These are phyloP conservation scores for Coprinopsis cinerea DNA, from an alignment of 768 basidiomycete species.

Conservation along the genomic window DNA sequence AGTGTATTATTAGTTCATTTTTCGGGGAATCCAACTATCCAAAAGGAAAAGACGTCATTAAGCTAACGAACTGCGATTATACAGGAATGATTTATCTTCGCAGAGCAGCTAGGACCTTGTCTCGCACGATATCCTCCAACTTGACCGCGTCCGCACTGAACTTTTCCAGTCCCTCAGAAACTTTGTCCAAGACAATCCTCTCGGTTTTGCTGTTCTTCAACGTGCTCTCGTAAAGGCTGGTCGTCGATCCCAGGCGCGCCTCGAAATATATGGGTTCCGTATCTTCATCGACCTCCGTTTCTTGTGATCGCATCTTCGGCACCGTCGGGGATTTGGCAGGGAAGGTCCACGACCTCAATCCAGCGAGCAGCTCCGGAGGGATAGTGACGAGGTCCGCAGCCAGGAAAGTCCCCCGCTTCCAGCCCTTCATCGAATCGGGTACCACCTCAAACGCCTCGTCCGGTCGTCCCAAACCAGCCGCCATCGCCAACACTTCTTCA, in stretches of 20 bases:
- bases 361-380: constrained; percentile 27
- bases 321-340: background rate
- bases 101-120: background rate
- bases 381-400: constrained; percentile 27
- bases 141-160: constrained; percentile 27
- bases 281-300: background rate
- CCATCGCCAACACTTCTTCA: constrained; percentile 27
- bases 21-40: background rate
- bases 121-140: constrained; percentile 16
- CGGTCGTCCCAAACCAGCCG: background rate
- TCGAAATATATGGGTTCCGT: constrained; percentile 6
- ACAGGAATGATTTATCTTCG: background rate
- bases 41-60: no score
- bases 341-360: constrained; percentile 14
- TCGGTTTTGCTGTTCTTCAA: background rate
- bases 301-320: background rate
- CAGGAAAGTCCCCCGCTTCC: constrained; percentile 19
- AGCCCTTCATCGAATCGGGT: constrained; percentile 9
- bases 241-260: background rate
- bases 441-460: background rate
- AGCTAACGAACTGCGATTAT: no score
- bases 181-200: constrained; percentile 24
- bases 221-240: background rate
- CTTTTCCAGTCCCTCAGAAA: constrained; percentile 30
- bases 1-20: background rate